Percentiles rank a stretch among this genome's conserved stretches.
phyloP scores from a whole-genome alignment of 345 rosid species.

The Populus tremula region DNA sequence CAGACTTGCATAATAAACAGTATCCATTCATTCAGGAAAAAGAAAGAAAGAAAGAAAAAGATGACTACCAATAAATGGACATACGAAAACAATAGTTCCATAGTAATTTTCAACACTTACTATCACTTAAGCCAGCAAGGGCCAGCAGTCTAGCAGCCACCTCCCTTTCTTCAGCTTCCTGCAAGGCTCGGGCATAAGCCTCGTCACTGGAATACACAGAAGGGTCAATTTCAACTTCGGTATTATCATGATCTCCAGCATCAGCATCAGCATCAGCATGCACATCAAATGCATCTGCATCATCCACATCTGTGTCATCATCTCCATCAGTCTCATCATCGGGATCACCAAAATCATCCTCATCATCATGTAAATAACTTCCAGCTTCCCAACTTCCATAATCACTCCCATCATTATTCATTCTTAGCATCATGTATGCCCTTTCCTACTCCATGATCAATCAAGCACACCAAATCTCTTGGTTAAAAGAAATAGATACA shows the following conservation, averaged over 20 bases:
- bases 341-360: conserved; percentile 62
- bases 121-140: conserved; percentile 58
- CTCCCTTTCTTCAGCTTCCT: conserved; percentile 88
- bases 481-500: background rate
- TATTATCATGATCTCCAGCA: conserved; percentile 29
- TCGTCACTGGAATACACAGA: conserved; percentile 70
- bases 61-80: background rate
- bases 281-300: conserved; percentile 57
- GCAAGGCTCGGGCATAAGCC: conserved; percentile 88
- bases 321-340: conserved; percentile 43
- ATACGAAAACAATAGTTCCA: background rate
- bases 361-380: conserved; percentile 53
- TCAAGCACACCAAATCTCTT: background rate
- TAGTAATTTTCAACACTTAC: conserved; percentile 36
- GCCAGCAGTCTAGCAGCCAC: conserved; percentile 79
- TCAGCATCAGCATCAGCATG: conserved; percentile 53
- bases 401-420: conserved; percentile 63
- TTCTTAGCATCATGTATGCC: conserved; percentile 83
- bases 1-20: background rate
- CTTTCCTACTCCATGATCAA: conserved; percentile 52
- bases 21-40: background rate
- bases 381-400: conserved; percentile 86
- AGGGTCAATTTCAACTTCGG: conserved; percentile 44
- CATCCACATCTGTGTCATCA: conserved; percentile 36
- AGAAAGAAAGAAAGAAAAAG: background rate